Base-by-base conservation (phyloP, 1,284 basidiomycete species). In the Mycosarcoma mackinlayi region DNA sequence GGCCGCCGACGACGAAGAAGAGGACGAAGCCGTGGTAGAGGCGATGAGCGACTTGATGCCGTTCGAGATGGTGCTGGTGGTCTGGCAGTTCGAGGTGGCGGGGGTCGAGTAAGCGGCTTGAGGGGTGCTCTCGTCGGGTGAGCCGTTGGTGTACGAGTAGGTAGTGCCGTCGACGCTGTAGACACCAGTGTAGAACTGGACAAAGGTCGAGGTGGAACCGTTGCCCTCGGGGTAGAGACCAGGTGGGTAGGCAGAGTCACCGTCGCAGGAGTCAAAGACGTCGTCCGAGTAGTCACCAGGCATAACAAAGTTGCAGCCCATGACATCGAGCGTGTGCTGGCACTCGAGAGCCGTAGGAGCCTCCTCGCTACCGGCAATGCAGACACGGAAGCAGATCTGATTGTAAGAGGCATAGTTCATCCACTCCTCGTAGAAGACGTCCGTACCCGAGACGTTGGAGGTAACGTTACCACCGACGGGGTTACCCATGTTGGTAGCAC, bases 381-480 rank as follows among this genome's bases (percentile, higher is more conserved):
- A 82, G 31, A 81, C 69, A 55, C 80, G 79, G 76, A 82, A 75
- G 74, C 80, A 82, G 39, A 81, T 50, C 56, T 81, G 71, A 61
- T 78, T 64, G 66, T 49, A 28, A 16, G 79, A 71, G 23, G 79
- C 57, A 48, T 76, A 82, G 78, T 82, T 82, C 79, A 83, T 86
- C 86, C 86, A 86, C 79, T 86, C 85, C 74, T 86, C 78, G 83
- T 86, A 86, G 59, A 78, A 79, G 35, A 86, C 85, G 54, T 86
- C 86, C 24, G 76, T 49, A 25, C 85, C 85, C 9, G 84, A 83
- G 23, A 84, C 80, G 79, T 86, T 86, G 55, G 84, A 83, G 37
- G 86, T 86, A 48, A 86, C 86, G 73, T 86, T 86, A 31, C 86
- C 86, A 45, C 86, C 86, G 48, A 85, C 76, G 44, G 86, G 86